A percentile compares a stretch with the other conserved stretches of the same genome.
Evolutionary conservation across 352 stramenopile genomes (phyloP).

Genomic region (Pythium pyrilobum): DNA sequence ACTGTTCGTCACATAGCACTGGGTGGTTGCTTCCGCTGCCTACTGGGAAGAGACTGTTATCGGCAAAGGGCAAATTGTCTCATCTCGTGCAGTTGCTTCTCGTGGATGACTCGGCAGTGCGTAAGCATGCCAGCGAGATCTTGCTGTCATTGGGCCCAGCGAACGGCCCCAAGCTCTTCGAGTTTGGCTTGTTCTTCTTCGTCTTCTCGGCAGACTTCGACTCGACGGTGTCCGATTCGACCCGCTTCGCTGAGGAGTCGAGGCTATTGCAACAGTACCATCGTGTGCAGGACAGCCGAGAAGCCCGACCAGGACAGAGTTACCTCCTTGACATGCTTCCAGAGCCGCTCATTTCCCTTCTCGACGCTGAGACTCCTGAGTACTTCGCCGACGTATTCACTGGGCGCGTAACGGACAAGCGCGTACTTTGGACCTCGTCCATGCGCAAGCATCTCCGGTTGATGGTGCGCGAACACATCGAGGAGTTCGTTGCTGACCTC

Average conservation of each 20-base stretch:
- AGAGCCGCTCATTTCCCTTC: conserved; percentile 58
- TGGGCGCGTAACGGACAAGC: conserved; percentile 49
- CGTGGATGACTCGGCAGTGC: conserved; percentile 44
- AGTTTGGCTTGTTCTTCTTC: conserved; percentile 71
- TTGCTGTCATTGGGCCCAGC: conserved; percentile 43
- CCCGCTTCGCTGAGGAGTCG: conserved; percentile 51
- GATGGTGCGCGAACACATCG: conserved; percentile 70
- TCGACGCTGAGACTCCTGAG: conserved; percentile 60
- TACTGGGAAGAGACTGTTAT: conserved; percentile 51
- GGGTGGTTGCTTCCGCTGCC: conserved; percentile 49
- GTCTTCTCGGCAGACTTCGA: conserved; percentile 34
- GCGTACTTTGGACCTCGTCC: conserved; percentile 55
- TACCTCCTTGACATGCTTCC: conserved; percentile 67
- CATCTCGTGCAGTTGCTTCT: conserved; percentile 64
- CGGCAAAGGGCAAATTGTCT: conserved; percentile 35
- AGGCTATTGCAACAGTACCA: conserved; percentile 60
- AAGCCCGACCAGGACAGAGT: conserved; percentile 46
- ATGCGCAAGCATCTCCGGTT: conserved; percentile 71
- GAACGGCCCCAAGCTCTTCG: conserved; percentile 45
- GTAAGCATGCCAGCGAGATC: conserved; percentile 57
- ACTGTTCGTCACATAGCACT: conserved; percentile 3
- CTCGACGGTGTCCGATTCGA: conserved; percentile 22
- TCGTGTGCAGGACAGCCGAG: conserved; percentile 46
- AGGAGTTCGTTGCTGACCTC: conserved; percentile 59
- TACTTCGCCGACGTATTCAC: conserved; percentile 64